Evolutionary conservation across 1,284 basidiomycete genomes (phyloP).

Genomic region (Boletus hoseneyae): DNA sequence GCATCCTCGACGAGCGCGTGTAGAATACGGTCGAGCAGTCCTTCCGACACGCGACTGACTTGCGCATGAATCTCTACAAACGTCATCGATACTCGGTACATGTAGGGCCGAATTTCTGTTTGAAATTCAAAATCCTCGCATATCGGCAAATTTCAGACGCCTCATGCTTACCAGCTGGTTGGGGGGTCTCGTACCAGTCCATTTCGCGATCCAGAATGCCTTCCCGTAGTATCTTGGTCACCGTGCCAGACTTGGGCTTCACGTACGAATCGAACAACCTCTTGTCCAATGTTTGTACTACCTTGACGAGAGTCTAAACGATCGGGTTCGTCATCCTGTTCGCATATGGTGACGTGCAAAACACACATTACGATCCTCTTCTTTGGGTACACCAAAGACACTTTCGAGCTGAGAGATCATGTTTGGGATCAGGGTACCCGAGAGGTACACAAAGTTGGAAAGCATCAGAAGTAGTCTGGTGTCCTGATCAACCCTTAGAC

Average conservation of each 20-base stretch:
- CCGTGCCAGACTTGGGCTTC: conserved; percentile 67
- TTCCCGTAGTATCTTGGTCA: conserved; percentile 68
- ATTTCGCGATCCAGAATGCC: conserved; percentile 81
- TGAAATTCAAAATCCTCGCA: not conserved
- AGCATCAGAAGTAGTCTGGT: conserved; percentile 86
- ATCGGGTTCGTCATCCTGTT: conserved; percentile 4
- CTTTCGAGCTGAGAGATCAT: conserved; percentile 81
- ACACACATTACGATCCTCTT: conserved; percentile 69
- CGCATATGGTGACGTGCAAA: not conserved
- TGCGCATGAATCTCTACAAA: conserved; percentile 93
- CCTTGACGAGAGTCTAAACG: conserved; percentile 66
- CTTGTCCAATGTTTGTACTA: conserved; percentile 81
- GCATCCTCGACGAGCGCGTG: conserved; percentile 81
- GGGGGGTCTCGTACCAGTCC: conserved; percentile 90
- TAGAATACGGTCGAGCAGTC: conserved; percentile 80
- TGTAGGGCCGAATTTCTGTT: conserved; percentile 89
- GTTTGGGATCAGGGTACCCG: conserved; percentile 66
- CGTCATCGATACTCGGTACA: conserved; percentile 86
- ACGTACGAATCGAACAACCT: conserved; percentile 87
- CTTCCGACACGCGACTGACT: conserved; percentile 75
- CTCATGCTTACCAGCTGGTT: conserved; percentile 70
- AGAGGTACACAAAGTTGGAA: conserved; percentile 84
- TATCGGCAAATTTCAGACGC: not conserved
- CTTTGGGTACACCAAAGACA: conserved; percentile 72
- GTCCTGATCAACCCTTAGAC: conserved; percentile 51